Evolutionary conservation across 345 rosid species (phyloP), one percentile per base, ranked within the genome.

Genomic region (Citrus maxima): DNA sequence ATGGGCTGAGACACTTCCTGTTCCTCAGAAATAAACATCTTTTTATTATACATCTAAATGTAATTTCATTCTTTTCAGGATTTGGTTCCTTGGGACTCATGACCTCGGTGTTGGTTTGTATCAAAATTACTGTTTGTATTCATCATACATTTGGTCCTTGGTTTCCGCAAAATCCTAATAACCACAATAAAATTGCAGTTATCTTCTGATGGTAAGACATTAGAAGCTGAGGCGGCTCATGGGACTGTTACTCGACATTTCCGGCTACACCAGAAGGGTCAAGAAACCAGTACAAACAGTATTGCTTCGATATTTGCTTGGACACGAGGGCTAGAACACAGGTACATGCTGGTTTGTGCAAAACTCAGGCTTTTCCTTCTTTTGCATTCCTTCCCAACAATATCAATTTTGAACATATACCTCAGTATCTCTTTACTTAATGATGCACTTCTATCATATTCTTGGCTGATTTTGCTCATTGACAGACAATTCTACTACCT

Each of bases 161-260:
- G 75, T 63, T 55, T 38, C 34, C 4, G 32, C 63, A 74, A 66
- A 24, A 34, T 27, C 37, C 32, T 58, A 56, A 60, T 71, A 69
- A 75, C 73, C 75, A 62, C 59, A 55, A 74, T 65, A 77, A 46
- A 46, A 84, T 27, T 78, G 81, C 87, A 93, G 99, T 84, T 96
- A 72, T 94, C 99, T 10, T 89, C 99, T 58, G 97, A 93, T 84
- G 99, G 97, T 72, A 95, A 88, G 86, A 95, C 98, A 65, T 81
- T 93, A 22, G 99, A 95, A 86, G 93, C 99, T 79, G 99, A 95
- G 81, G 98, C 98, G 38, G 99, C 99, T 86, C 99, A 93, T 85
- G 99, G 99, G 70, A 95, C 98, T 24, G 99, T 95, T 74, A 96
- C 99, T 64, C 87, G 99, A 37, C 99, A 96, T 91, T 96, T 85